phyloP scores from a whole-genome alignment of 192 early-diverging fungal genomes.

The Backusella tuberculispora region DNA sequence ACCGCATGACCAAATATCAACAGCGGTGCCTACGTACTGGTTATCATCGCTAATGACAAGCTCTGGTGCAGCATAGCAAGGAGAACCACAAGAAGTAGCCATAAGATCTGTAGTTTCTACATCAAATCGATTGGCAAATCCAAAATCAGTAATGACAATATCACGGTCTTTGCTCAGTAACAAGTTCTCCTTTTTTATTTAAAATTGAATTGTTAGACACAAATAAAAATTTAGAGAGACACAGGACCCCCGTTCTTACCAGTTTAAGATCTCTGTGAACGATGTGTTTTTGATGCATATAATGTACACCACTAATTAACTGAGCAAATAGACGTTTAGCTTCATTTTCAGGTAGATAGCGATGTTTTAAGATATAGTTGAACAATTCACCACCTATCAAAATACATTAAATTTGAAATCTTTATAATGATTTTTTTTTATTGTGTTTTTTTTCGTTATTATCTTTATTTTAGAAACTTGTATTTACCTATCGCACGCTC shows the following conservation, averaged over 20 bases:
- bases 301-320: constrained; percentile 88
- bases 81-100: constrained; percentile 93
- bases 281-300: constrained; percentile 88
- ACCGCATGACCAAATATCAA: constrained; percentile 98
- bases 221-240: not conserved
- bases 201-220: not conserved
- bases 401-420: constrained; percentile 6
- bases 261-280: constrained; percentile 94
- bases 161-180: constrained; percentile 88
- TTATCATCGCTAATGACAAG: constrained; percentile 92
- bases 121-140: constrained; percentile 90
- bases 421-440: not conserved
- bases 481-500: constrained; percentile 84
- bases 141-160: constrained; percentile 98
- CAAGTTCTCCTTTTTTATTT: constrained; percentile 79
- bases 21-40: constrained; percentile 88
- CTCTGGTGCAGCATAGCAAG: constrained; percentile 98
- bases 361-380: constrained; percentile 91
- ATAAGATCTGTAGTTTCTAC: constrained; percentile 74
- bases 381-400: constrained; percentile 80
- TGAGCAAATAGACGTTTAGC: constrained; percentile 91
- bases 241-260: constrained; percentile 46
- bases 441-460: not conserved
- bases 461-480: not conserved
- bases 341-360: constrained; percentile 86